These are phyloP conservation scores for Leptographium wingfieldii DNA, from an alignment of 2,329 filamentous ascomycete species.

Conservation along the genomic window DNA sequence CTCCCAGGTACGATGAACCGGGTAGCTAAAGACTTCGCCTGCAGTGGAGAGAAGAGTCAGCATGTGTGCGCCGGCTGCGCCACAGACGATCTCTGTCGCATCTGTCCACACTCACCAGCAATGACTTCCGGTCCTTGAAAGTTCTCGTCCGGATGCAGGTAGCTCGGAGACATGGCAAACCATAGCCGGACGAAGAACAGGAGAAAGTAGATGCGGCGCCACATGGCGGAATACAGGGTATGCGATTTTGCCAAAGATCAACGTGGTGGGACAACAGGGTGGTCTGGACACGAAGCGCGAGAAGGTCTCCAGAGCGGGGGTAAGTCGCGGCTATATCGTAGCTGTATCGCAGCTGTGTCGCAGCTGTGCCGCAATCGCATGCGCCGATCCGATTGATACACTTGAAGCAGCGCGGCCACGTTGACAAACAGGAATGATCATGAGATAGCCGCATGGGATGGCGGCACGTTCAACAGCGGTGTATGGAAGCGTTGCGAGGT, in stretches of 20 bases:
- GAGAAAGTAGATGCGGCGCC: slow-evolving; percentile 78
- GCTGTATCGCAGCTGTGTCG: neutral
- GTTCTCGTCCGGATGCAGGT: slow-evolving; percentile 96
- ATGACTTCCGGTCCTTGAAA: slow-evolving; percentile 98
- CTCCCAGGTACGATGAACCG: slow-evolving; percentile 86
- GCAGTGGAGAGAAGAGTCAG: slow-evolving; percentile 9
- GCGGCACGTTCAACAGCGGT: neutral
- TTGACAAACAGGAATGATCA: neutral
- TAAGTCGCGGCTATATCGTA: neutral
- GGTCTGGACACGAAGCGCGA: neutral
- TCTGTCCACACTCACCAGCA: slow-evolving; percentile 55
- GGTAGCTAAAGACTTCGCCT: slow-evolving; percentile 91
- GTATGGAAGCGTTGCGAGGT: neutral
- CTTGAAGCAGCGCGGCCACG: neutral
- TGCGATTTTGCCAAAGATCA: neutral
- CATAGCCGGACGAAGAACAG: slow-evolving; percentile 80
- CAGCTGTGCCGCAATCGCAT: neutral
- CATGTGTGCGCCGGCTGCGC: neutral
- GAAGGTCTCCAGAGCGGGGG: neutral
- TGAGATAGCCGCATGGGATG: neutral
- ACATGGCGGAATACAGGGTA: slow-evolving; percentile 46
- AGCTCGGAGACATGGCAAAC: slow-evolving; percentile 89
- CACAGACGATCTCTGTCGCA: neutral
- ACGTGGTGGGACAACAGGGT: neutral
- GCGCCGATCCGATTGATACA: neutral